Conservation (phyloP, 192 early-diverging fungal genomes). For the Entomortierella chlamydospora region DNA sequence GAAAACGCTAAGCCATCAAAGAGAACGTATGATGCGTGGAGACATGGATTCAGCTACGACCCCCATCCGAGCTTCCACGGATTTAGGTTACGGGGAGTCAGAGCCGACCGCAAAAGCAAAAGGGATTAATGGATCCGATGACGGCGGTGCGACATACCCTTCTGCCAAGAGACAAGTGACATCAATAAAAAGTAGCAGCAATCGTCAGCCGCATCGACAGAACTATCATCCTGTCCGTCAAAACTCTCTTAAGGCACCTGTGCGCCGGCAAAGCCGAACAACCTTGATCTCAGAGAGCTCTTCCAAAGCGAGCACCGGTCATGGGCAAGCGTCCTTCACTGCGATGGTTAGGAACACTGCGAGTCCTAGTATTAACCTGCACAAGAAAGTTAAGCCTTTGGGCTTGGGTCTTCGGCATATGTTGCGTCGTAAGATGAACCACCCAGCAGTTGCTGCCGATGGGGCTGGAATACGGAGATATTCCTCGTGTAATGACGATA, state of each 20-base stretch:
- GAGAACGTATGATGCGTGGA: constrained; percentile 54
- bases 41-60: constrained; percentile 36
- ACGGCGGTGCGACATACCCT: background rate
- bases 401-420: constrained; percentile 42
- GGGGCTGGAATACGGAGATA: background rate
- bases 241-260: background rate
- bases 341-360: background rate
- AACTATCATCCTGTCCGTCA: constrained; percentile 5
- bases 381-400: constrained; percentile 37
- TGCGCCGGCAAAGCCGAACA: constrained; percentile 6
- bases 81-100: background rate
- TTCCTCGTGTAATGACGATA: background rate
- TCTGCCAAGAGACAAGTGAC: background rate
- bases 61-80: constrained; percentile 7
- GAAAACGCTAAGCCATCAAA: constrained; percentile 27
- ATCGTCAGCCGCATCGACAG: constrained; percentile 1
- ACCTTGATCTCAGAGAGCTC: constrained; percentile 2
- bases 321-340: background rate
- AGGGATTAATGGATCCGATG: background rate
- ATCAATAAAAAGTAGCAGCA: background rate
- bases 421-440: constrained; percentile 38
- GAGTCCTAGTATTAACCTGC: constrained; percentile 19
- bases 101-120: background rate
- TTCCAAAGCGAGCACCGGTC: background rate
- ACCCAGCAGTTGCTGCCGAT: background rate